Evolutionary conservation across 2,329 filamentous ascomycete species (phyloP), one percentile per base, ranked within the genome.

Genomic region (Colletotrichum filicis): DNA sequence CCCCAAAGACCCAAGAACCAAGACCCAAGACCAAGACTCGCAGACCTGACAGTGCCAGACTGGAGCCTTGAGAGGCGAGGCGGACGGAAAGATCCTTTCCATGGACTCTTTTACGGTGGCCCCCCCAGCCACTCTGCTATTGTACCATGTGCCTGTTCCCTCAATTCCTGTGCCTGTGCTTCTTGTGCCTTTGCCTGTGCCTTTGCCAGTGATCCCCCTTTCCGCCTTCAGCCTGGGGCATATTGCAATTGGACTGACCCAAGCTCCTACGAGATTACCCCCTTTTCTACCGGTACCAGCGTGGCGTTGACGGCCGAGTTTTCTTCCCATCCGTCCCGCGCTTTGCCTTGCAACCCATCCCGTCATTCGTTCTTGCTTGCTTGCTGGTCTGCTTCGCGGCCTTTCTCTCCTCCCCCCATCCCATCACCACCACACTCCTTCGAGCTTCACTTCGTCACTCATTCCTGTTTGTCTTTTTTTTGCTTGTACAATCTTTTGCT

Each of bases 331-430:
- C 70, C 70, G 70, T 73, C 70, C 70, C 70, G 59, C 60, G 66
- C 60, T 66, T 73, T 66, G 70, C 35, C 56, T 73, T 65, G 70
- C 37, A 61, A 52, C 70, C 49, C 52, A 65, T 59, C 70, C 63
- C 70, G 70, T 70, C 70, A 73, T 73, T 73, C 70, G 70, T 70
- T 73, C 59, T 65, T 73, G 70, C 70, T 65, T 73, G 70, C 70
- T 73, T 73, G 66, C 66, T 73, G 70, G 70, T 73, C 70, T 73
- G 70, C 70, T 73, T 66, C 46, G 70, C 70, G 60, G 70, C 70
- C 70, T 73, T 60, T 70, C 52, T 65, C 62, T 56, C 62, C 32
- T 66, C 56, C 49, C 69, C 62, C 66, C 60, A 55, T n/a, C 60
- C 60, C 60, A 55, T 52, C 62, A 69, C 26, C 66, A 73, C 56